Conservation (phyloP, 1,284 basidiomycete genomes). For the Cryptococcus jaspeensis region DNA sequence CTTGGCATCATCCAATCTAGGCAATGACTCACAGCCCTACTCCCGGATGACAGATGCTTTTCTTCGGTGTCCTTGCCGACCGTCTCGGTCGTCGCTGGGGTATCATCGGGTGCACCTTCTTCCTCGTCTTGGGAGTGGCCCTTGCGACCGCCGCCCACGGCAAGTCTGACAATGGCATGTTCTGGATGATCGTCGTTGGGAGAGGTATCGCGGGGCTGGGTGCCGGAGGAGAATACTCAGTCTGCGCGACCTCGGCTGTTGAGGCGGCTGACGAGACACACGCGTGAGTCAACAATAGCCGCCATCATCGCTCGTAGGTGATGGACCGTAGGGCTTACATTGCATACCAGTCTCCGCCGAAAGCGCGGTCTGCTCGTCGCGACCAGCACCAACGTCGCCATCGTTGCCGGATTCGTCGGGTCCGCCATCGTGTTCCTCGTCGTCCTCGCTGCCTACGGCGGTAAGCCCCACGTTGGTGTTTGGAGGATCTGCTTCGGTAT, state of each 20-base stretch:
- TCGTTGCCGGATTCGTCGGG: constrained; percentile 22
- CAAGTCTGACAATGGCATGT: constrained; percentile 50
- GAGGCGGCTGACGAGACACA: constrained; percentile 71
- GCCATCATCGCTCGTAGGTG: neutral
- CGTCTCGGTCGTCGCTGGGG: constrained; percentile 32
- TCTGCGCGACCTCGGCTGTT: constrained; percentile 63
- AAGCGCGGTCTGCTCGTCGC: constrained; percentile 70
- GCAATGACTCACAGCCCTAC: too few species aligned
- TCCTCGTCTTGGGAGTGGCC: constrained; percentile 32
- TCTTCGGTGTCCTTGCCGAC: constrained; percentile 30
- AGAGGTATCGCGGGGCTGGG: constrained; percentile 69
- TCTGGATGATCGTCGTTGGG: constrained; percentile 73
- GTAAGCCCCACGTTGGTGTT: constrained; percentile 12
- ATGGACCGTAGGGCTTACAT: too few species aligned
- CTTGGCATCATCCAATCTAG: neutral
- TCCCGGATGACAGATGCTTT: too few species aligned
- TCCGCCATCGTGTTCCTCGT: constrained; percentile 24
- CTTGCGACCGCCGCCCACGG: constrained; percentile 24
- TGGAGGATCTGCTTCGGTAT: constrained; percentile 34
- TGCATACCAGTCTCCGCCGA: constrained; percentile 30
- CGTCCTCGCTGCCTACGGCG: constrained; percentile 23
- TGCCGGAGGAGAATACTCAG: constrained; percentile 73
- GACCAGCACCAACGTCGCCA: constrained; percentile 63
- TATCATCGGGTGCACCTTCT: constrained; percentile 28
- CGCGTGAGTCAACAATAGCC: constrained; percentile 31